Evolutionary conservation across 768 basidiomycete species (phyloP), one percentile per base, ranked within the genome.

Genomic region (Vararia minispora): DNA sequence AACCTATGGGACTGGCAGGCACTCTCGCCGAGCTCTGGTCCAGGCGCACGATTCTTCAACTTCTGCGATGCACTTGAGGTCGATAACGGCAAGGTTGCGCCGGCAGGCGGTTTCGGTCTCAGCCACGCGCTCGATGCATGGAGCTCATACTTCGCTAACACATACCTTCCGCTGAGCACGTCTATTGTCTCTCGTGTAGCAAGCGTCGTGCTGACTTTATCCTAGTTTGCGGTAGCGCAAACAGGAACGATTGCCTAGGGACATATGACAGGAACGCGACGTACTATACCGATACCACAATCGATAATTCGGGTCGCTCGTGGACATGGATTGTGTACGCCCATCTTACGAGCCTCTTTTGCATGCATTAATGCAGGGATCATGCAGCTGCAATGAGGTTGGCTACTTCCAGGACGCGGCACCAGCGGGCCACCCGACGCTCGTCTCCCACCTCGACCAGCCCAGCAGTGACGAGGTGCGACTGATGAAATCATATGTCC

Each of bases 61-160:
- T 82, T 79, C 52, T 80, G 79, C 42, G 76, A 82, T 48, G 76
- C 76, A 0, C 58, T 82, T 1, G 77, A 82, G 53, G 72, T 78
- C 14, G 74, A 76, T 48, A 49, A 75, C 42, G 74, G 74, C 5
- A 58, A 61, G 8, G 62, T 28, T 37, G 75, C 77, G 47, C 62
- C 67, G 12, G 58, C 63, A 0, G 45, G 50, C 2, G 79, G 80
- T 5, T 79, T 74, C 71, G 79, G 79, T 14, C 60, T 80, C 10
- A 62, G 72, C 2, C 62, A 78, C 43, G 76, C 79, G 6, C 58
- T 82, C 13, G 23, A 56, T 11, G 66, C 79, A 0, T 82, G 80
- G 80, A 68, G 71, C 11, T 55, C 60, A 1, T 79, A 67, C 50
- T 82, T 72, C 67, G 68, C 63, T 20, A 58, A 54, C 3, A 63